Base-by-base conservation (phyloP, 805 yeast genomes). In the Candida fluviatilis region DNA sequence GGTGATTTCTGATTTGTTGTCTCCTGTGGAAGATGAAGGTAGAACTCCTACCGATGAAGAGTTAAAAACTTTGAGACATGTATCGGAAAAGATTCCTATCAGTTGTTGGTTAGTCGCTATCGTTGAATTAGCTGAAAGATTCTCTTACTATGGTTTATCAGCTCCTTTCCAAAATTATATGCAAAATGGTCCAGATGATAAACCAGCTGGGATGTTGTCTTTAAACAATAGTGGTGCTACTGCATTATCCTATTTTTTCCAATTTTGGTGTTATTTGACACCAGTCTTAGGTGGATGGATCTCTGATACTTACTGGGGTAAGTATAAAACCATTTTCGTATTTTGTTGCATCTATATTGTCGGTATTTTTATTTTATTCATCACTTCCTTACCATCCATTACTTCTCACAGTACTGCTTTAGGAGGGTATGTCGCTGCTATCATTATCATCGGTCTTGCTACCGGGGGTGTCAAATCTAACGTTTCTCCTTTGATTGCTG, bases 391-490 rank as follows among this genome's bases (percentile, higher is more conserved):
- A 37, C 90, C 89, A 18, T 64, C 73, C 13, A 69, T 81, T 30
- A 64, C 75, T 26, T 57, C 58, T 18, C 60, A 60, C 32, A 64
- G 66, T 16, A 74, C 78, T 19, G 77, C 85, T 21, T 57, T 78
- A 38, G 88, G 80, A 45, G 90, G 91, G 30, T 76, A 78, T 41
- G 55, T 75, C 36, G 66, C 69, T 31, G 71, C 78, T 23, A 73
- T 79, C 60, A 60, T 78, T 41, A 59, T 78, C 37, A 76, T 85
- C 50, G 91, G 91, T 48, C 49, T 82, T 28, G 91, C 88, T 29
- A 81, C 93, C 23, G 93, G 93, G 53, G 82, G 88, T 49, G 85
- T 85, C 55, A 85, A 85, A 58, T 71, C 89, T 29, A 84, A 84
- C 51, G 78, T 84, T 21, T 76, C 88, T 4, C 83, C 84, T 14